phyloP scores from a whole-genome alignment of 306 rosid species.

The Cucurbita moschata region DNA sequence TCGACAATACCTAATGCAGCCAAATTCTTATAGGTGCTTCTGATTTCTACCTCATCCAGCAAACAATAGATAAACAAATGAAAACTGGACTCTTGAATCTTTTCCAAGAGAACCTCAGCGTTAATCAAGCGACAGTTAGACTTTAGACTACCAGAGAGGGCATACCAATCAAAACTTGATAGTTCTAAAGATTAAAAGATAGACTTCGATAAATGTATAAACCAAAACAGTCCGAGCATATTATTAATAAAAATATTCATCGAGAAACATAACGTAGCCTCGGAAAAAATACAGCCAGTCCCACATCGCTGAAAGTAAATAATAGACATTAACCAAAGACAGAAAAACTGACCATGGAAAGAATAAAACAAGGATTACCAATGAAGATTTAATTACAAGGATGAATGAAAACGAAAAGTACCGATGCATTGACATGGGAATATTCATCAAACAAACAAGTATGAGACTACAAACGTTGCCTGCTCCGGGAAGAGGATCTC shows the following conservation, averaged over 20 bases:
- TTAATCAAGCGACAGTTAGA: background rate
- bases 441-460: slow-evolving; percentile 20
- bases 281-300: background rate
- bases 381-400: slow-evolving; percentile 2
- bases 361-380: slow-evolving; percentile 2
- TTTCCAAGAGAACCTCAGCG: background rate
- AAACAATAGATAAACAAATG: background rate
- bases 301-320: background rate
- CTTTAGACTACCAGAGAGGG: background rate
- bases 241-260: background rate
- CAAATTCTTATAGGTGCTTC: background rate
- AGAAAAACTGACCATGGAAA: background rate
- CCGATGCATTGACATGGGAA: background rate
- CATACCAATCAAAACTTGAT: background rate
- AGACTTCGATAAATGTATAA: background rate
- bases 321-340: background rate
- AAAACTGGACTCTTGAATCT: background rate
- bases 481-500: slow-evolving; percentile 47
- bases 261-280: background rate
- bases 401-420: background rate
- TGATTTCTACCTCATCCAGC: background rate
- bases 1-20: background rate
- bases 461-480: slow-evolving; percentile 33
- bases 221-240: background rate
- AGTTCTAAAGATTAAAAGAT: background rate